Conservation (phyloP, 495 filamentous ascomycete species). For the Neurospora sp. region DNA sequence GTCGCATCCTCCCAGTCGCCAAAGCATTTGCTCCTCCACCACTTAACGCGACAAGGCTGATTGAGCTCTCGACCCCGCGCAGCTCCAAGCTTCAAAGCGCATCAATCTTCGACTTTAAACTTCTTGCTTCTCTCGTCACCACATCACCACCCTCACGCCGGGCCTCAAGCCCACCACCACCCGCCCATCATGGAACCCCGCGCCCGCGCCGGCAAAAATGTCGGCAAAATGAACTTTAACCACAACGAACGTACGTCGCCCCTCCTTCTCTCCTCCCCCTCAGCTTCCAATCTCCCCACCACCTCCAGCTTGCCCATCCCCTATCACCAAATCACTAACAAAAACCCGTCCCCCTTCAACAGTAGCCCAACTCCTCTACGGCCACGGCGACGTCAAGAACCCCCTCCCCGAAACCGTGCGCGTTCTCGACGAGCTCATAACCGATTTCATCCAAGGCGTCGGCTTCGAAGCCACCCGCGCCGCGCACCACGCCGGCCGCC, state of each 20-base stretch:
- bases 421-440: conserved; percentile 87
- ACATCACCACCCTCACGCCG: background rate
- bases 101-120: background rate
- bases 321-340: too few species aligned
- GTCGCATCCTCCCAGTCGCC: background rate
- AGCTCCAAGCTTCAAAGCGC: background rate
- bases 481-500: conserved; percentile 70
- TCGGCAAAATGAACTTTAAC: conserved; percentile 80
- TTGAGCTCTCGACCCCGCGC: background rate
- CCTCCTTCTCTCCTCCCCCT: background rate
- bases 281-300: too few species aligned
- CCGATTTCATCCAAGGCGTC: conserved; percentile 80
- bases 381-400: conserved; percentile 63
- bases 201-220: conserved; percentile 68
- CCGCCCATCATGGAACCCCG: conserved; percentile 52
- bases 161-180: background rate
- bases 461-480: conserved; percentile 78
- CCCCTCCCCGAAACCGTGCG: conserved; percentile 76
- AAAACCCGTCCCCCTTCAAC: background rate
- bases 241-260: conserved; percentile 59
- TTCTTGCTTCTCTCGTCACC: background rate
- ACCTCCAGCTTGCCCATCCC: too few species aligned
- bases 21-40: background rate
- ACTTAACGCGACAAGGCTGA: background rate
- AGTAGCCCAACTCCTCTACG: conserved; percentile 78